A percentile compares a stretch with the other conserved stretches of the same genome.
phyloP scores from a whole-genome alignment of 2,329 filamentous ascomycete species.

The Lasiodiplodia theobromae region DNA sequence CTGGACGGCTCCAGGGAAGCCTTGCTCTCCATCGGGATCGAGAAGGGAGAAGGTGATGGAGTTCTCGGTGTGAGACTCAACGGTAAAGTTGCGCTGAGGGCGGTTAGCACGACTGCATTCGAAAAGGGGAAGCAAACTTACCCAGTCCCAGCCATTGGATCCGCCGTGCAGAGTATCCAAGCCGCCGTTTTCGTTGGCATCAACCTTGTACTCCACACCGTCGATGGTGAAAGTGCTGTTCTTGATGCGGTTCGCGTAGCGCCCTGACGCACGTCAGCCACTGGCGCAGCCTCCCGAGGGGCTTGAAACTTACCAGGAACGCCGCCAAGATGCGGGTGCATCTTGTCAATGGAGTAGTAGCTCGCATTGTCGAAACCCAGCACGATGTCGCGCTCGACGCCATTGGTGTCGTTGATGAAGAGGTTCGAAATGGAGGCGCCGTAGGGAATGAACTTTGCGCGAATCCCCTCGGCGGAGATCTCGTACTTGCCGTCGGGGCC shows the following conservation, averaged over 20 bases:
- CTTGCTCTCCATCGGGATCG: conserved; percentile 75
- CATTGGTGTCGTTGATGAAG: conserved; percentile 72
- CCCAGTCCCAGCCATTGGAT: conserved; percentile 74
- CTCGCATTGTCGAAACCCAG: conserved; percentile 78
- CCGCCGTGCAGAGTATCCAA: conserved; percentile 74
- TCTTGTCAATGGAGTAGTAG: conserved; percentile 69
- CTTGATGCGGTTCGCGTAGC: conserved; percentile 83
- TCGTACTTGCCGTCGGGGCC: conserved; percentile 69
- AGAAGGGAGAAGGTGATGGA: conserved; percentile 79
- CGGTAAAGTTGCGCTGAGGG: conserved; percentile 72
- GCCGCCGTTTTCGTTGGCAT: conserved; percentile 64
- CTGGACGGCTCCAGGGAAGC: conserved; percentile 80
- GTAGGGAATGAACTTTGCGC: conserved; percentile 75
- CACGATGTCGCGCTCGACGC: conserved; percentile 73
- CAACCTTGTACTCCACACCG: conserved; percentile 64
- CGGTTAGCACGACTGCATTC: conserved; percentile 23
- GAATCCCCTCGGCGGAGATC: conserved; percentile 70
- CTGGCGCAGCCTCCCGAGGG: too few species aligned
- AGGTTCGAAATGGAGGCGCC: conserved; percentile 77
- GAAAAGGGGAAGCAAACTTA: conserved; percentile 33
- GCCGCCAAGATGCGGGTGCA: conserved; percentile 75
- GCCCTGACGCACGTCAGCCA: conserved; percentile 41
- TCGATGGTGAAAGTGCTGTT: conserved; percentile 77
- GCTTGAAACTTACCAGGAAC: conserved; percentile 63
- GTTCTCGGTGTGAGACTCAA: conserved; percentile 69